Conservation (phyloP, 1,284 basidiomycete genomes). For the Heliocybe sulcata region DNA sequence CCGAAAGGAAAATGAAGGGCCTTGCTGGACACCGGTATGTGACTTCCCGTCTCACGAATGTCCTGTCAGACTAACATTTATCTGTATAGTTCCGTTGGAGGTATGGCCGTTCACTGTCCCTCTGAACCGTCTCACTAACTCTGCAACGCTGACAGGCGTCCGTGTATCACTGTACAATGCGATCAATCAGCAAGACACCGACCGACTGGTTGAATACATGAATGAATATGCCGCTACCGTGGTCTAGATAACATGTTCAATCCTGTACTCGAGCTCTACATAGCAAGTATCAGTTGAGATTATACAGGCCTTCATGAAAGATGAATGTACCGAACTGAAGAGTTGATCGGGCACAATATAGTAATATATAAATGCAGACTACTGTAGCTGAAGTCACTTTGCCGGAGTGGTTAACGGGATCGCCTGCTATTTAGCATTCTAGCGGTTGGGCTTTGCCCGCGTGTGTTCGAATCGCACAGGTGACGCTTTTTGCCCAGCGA, state of each 20-base stretch:
- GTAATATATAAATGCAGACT: not conserved
- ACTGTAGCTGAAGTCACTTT: conserved; percentile 53
- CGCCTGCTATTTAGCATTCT: conserved; percentile 56
- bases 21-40: conserved; percentile 88
- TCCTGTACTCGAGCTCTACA: no score
- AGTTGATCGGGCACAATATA: no score
- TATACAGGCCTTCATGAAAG: no score
- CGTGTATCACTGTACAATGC: conserved; percentile 96
- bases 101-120: conserved; percentile 20
- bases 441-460: conserved; percentile 4
- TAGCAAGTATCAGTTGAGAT: no score
- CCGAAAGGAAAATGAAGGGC: conserved; percentile 72
- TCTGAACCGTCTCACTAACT: conserved; percentile 1
- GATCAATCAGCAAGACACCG: conserved; percentile 74
- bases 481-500: not conserved
- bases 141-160: conserved; percentile 48
- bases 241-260: no score
- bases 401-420: conserved; percentile 91
- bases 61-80: not conserved
- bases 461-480: conserved; percentile 4
- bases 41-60: not conserved
- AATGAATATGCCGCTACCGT: conserved; percentile 35
- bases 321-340: no score
- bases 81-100: conserved; percentile 52
- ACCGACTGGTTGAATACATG: conserved; percentile 56